Conservation (phyloP, 164 flowering plant genomes). For the Chloranthus sessilifolius region DNA sequence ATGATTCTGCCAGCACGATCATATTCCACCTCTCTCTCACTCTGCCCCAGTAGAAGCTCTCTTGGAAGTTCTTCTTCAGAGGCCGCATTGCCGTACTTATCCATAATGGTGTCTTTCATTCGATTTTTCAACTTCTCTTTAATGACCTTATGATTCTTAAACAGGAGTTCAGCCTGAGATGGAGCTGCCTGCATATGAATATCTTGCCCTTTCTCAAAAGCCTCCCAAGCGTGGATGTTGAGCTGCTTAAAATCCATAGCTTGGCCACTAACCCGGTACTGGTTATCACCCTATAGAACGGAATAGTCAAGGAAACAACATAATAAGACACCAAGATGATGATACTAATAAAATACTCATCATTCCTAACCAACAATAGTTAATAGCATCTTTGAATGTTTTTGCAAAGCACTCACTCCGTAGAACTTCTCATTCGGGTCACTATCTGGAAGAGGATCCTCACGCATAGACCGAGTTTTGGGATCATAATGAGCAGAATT, state of each 20-base stretch:
- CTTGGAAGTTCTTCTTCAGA: slow-evolving; percentile 54
- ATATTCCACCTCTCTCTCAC: slow-evolving; percentile 60
- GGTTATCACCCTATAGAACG: slow-evolving; percentile 62
- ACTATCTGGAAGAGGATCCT: slow-evolving; percentile 86
- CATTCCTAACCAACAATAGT: too few relatives aligned
- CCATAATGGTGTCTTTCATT: slow-evolving; percentile 65
- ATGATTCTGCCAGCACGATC: slow-evolving; percentile 94
- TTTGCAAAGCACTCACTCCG: slow-evolving; percentile 28
- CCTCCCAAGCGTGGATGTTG: slow-evolving; percentile 71
- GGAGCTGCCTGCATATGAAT: slow-evolving; percentile 88
- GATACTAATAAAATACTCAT: too few relatives aligned
- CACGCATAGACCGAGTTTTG: slow-evolving; percentile 90
- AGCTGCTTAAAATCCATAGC: slow-evolving; percentile 76
- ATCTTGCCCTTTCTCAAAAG: slow-evolving; percentile 86
- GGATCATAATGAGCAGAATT: slow-evolving; percentile 90
- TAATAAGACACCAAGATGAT: background rate
- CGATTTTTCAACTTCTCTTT: slow-evolving; percentile 55
- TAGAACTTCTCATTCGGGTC: slow-evolving; percentile 88
- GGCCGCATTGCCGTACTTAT: slow-evolving; percentile 86
- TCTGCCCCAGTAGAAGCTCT: slow-evolving; percentile 78
- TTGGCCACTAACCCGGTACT: slow-evolving; percentile 64
- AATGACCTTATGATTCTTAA: slow-evolving; percentile 47
- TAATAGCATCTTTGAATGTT: too few relatives aligned
- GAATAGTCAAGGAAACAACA: background rate
- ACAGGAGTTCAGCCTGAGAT: slow-evolving; percentile 70